These are phyloP conservation scores for Acaromyces ingoldii DNA, from an alignment of 1,284 basidiomycete species.

Conservation along the genomic window DNA sequence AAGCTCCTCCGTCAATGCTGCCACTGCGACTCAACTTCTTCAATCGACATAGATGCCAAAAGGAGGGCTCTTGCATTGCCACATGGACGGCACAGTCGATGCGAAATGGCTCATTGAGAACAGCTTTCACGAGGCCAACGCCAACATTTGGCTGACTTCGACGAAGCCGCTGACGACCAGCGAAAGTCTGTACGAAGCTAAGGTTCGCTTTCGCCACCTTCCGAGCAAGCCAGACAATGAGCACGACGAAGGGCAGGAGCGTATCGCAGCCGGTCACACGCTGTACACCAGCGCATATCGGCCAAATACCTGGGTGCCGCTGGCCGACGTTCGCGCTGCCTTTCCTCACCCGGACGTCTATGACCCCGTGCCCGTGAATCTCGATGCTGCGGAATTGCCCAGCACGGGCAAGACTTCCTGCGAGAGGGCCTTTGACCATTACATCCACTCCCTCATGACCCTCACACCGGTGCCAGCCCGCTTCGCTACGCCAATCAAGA, in stretches of 20 bases:
- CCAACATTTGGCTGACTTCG: constrained; percentile 30
- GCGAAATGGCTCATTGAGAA: constrained; percentile 22
- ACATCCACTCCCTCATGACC: constrained; percentile 31
- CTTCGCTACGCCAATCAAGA: constrained; percentile 11
- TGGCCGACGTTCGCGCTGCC: constrained; percentile 11
- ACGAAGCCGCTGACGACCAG: constrained; percentile 13
- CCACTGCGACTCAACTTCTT: neutral
- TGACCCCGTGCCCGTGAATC: neutral
- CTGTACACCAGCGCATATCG: constrained; percentile 23
- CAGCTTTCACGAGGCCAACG: constrained; percentile 13
- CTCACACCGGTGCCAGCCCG: constrained; percentile 22
- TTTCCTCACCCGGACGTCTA: constrained; percentile 29
- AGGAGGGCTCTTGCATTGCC: constrained; percentile 11
- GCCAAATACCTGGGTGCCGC: constrained; percentile 25
- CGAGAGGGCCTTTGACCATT: constrained; percentile 24
- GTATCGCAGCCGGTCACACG: neutral
- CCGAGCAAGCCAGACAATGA: neutral
- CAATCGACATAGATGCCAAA: neutral
- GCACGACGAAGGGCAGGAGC: constrained; percentile 1
- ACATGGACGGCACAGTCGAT: constrained; percentile 41
- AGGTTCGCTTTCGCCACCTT: constrained; percentile 13
- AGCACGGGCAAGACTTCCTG: neutral
- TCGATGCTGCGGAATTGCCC: neutral
- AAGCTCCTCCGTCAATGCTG: too few species aligned
- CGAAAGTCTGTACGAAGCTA: constrained; percentile 19